Evolutionary conservation across 2,329 filamentous ascomycete genomes (phyloP), one percentile per base, ranked within the genome.

Genomic region (Thielaviopsis punctulata): DNA sequence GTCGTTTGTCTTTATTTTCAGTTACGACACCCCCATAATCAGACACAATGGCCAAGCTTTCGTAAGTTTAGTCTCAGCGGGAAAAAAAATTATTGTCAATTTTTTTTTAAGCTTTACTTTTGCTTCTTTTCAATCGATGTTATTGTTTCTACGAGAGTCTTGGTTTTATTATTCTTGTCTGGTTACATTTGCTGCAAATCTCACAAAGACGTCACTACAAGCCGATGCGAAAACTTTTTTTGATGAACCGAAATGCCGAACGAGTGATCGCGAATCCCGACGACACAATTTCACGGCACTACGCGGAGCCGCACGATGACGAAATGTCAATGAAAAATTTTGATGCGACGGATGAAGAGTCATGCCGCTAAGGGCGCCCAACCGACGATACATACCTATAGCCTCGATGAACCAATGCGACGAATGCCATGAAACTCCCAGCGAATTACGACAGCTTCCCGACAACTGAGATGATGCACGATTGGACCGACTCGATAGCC

Each of bases 21-120:
- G 51, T 51, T 49, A 53, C 51, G 52, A 56, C 57, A 54, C 48
- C n/a, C 10, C 30, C 54, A 65, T 62, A 68, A 66, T 66, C 69
- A 68, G 67, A 70, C 66, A 71, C 68, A 76, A 79, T 79, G 76
- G 76, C 75, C 68, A 79, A 79, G 70, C 64, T 73, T 61, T 77
- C 75, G 76, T 79, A 73, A 71, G 76, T 77, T 48, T 55, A 45
- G 50, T 48, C 36, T 45, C 33, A 48, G 24, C 45, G 51, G 49
- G 19, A 18, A 18, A 30, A 36, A 43, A 12, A 8, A 5, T 46
- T 46, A 36, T 48, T 27, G 48, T 51, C n/a, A n/a, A 6, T 45
- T 30, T 45, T 50, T 54, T 51, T 53, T 45, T 45, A 41, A 10
- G 30, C 24, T 25, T 22, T 30, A 45, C 43, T 44, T 44, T 45